Evolutionary conservation across 2,329 filamentous ascomycete species (phyloP), one percentile per base, ranked within the genome.

Genomic region (Periglandula ipomoeae): DNA sequence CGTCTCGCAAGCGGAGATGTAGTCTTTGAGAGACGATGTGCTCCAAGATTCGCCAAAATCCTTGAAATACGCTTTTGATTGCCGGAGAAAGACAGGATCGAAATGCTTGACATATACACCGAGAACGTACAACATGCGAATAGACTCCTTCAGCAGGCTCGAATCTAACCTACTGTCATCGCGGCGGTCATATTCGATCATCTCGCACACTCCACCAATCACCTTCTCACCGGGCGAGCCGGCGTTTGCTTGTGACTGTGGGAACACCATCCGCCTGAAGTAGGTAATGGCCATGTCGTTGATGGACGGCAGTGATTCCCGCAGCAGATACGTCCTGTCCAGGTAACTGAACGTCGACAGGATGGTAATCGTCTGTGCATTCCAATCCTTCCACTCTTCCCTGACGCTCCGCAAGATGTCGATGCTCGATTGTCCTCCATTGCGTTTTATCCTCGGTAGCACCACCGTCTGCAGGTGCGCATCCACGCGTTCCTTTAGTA

Each of bases 331-430:
- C 2, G 89, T 87, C 53, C 93, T 83, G 63, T 98, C 91, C 55
- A 98, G 77, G 61, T 90, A 98, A 69, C 89, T 95, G 68, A 96
- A 97, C 35, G 94, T 85, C 54, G 87, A 91, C 44, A 89, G 81
- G 46, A 98, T 79, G 13, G 84, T 82, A 17, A 52, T 40, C 68
- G 89, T 74, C 65, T 93, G 85, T 37, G 76, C 71, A 57, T 83
- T 85, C 90, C 91, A 98, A 20, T 71, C 72, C 49, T 76, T 74
- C 91, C 93, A 98, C 46, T 76, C 70, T 27, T 60, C 65, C 50
- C 76, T 58, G 2, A 80, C 70, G 34, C 61, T 67, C 58, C 75
- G 73, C 51, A 96, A 66, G 48, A 85, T 72, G 35, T 83, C 79
- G 10, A 88, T 70, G 52, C 84, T 77, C 3, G 76, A 78, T 5